phyloP scores from a whole-genome alignment of 495 filamentous ascomycete genomes.

The Podospora fimiseda region DNA sequence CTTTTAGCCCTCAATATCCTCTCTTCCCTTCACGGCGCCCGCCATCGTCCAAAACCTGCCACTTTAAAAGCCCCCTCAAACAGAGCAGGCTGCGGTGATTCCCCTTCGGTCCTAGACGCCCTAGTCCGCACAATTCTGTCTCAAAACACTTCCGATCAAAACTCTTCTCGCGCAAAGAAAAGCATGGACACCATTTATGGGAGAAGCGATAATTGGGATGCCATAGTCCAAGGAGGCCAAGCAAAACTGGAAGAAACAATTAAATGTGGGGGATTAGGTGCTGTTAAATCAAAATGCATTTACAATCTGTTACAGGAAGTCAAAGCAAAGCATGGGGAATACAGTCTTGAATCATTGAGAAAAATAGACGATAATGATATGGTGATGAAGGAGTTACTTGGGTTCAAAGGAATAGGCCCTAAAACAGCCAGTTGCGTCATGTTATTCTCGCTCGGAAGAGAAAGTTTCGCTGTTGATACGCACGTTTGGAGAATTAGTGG shows the following conservation, averaged over 20 bases:
- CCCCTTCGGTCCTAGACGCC: conserved; percentile 80
- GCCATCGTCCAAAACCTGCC: conserved; percentile 45
- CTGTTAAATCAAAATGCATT: not conserved
- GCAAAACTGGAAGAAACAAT: conserved; percentile 52
- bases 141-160: conserved; percentile 61
- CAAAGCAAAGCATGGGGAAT: conserved; percentile 16
- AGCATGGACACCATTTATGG: conserved; percentile 68
- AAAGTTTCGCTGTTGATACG: conserved; percentile 78
- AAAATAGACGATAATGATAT: conserved; percentile 55
- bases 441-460: conserved; percentile 66
- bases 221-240: conserved; percentile 56
- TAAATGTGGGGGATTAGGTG: not conserved
- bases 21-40: conserved; percentile 57
- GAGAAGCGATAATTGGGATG: conserved; percentile 74
- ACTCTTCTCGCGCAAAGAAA: conserved; percentile 62
- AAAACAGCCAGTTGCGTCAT: conserved; percentile 84
- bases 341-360: conserved; percentile 64
- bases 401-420: conserved; percentile 73
- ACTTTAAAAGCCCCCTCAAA: conserved; percentile 57
- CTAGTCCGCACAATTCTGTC: conserved; percentile 72
- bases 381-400: conserved; percentile 64
- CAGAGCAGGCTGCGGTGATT: conserved; percentile 77
- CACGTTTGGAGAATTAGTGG: conserved; percentile 72
- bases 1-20: conserved; percentile 61
- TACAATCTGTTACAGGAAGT: not conserved